These are phyloP conservation scores for Suillus brevipes DNA, from an alignment of 768 basidiomycete genomes.

Conservation along the genomic window DNA sequence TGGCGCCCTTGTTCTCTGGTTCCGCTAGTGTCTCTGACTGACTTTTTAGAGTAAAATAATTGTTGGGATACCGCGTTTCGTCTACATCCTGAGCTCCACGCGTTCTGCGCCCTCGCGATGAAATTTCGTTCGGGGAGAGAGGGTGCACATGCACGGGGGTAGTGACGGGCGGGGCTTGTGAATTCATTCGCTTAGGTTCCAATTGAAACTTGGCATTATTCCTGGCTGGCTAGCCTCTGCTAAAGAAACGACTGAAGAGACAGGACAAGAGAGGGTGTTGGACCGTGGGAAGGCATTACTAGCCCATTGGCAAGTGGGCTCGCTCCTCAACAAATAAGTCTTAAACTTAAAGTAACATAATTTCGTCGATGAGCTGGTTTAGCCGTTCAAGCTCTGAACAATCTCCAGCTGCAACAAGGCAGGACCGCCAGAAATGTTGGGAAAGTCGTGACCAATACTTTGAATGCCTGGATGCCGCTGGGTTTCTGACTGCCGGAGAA, in stretches of 20 bases:
- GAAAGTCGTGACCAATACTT: conserved; percentile 82
- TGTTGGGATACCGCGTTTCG: conserved; percentile 38
- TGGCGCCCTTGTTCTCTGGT: conserved; percentile 23
- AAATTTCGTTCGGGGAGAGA: conserved; percentile 56
- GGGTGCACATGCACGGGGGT: conserved; percentile 74
- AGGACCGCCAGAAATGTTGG: conserved; percentile 85
- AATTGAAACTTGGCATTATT: conserved; percentile 14
- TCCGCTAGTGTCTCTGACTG: conserved; percentile 51
- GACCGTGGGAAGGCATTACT: too few relatives aligned
- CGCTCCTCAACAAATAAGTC: background rate
- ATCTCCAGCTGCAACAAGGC: conserved; percentile 45
- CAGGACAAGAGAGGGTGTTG: background rate
- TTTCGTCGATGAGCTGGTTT: conserved; percentile 36
- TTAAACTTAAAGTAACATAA: background rate
- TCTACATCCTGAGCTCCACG: conserved; percentile 40
- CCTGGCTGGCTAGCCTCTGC: background rate
- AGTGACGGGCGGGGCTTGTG: conserved; percentile 32
- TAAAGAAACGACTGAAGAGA: background rate
- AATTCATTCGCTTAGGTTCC: conserved; percentile 22
- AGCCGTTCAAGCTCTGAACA: conserved; percentile 40
- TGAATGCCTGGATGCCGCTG: conserved; percentile 70
- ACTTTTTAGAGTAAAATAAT: conserved; percentile 64
- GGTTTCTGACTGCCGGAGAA: conserved; percentile 74
- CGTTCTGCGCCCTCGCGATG: conserved; percentile 48
- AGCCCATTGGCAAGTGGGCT: background rate